phyloP scores from a whole-genome alignment of 805 yeast genomes.

The Myxozyma geophila region DNA sequence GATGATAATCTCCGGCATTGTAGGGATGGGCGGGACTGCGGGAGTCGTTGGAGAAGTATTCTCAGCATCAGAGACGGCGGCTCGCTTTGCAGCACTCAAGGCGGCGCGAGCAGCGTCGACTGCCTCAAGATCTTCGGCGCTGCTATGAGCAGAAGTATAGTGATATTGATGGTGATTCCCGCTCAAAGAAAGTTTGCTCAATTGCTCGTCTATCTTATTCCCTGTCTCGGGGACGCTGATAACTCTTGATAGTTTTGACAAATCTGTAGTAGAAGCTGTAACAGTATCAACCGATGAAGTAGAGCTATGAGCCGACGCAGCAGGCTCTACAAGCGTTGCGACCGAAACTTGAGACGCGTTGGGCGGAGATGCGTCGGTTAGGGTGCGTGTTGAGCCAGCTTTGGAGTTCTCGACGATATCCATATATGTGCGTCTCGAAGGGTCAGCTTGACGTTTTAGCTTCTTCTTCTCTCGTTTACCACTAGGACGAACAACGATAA shows the following conservation, averaged over 20 bases:
- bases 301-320: conserved; percentile 5
- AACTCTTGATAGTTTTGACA: conserved; percentile 10
- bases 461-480: conserved; percentile 44
- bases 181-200: conserved; percentile 8
- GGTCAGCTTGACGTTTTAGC: conserved; percentile 45
- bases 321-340: not conserved
- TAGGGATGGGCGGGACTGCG: not conserved
- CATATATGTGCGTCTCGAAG: conserved; percentile 40
- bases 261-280: not conserved
- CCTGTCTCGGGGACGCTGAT: conserved; percentile 10
- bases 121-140: conserved; percentile 6
- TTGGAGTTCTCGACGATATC: conserved; percentile 39
- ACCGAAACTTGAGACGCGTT: not conserved
- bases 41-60: not conserved
- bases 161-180: conserved; percentile 6
- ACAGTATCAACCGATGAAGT: conserved; percentile 1
- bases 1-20: conserved; percentile 21
- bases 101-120: conserved; percentile 17
- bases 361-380: conserved; percentile 10
- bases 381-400: conserved; percentile 18
- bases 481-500: conserved; percentile 51
- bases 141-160: conserved; percentile 1
- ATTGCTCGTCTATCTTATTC: not conserved
- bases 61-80: not conserved
- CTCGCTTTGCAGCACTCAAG: conserved; percentile 6